These are phyloP conservation scores for Lyophyllum decastes DNA, from an alignment of 768 basidiomycete genomes.

Conservation along the genomic window DNA sequence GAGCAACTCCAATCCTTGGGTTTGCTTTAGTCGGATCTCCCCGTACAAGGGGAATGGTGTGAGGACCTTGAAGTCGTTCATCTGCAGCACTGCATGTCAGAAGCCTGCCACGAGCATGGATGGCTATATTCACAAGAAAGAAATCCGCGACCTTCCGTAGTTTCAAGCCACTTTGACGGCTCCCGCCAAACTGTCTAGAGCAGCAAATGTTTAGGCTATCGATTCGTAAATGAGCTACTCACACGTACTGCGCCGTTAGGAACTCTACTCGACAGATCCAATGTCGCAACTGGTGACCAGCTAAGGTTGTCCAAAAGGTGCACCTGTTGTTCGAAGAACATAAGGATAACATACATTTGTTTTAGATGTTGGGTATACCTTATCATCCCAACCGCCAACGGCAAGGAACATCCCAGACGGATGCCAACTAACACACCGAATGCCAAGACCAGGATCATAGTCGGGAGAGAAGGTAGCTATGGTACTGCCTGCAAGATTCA, in stretches of 20 bases:
- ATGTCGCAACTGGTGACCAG: conserved; percentile 67
- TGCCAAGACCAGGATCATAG: conserved; percentile 82
- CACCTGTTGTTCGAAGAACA: conserved; percentile 44
- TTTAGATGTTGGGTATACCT: conserved; percentile 41
- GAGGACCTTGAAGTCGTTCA: conserved; percentile 61
- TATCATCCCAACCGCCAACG: conserved; percentile 88
- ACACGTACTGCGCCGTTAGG: conserved; percentile 55
- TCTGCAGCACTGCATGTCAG: conserved; percentile 39
- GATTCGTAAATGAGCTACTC: background rate
- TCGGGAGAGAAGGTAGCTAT: conserved; percentile 70
- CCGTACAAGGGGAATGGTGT: conserved; percentile 49
- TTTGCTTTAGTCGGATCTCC: conserved; percentile 62
- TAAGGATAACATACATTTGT: conserved; percentile 6
- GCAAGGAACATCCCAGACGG: conserved; percentile 82
- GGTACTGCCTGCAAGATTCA: conserved; percentile 65
- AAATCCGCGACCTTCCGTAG: conserved; percentile 84
- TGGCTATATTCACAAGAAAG: conserved; percentile 64
- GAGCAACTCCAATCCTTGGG: conserved; percentile 67
- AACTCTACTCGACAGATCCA: conserved; percentile 64
- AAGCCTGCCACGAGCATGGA: background rate
- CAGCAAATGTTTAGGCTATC: background rate
- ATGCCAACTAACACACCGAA: conserved; percentile 82
- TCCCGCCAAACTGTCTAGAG: conserved; percentile 82
- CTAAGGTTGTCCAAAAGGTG: conserved; percentile 74
- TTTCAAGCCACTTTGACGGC: conserved; percentile 80